Evolutionary conservation across 2,329 filamentous ascomycete genomes (phyloP), one percentile per base, ranked within the genome.

Genomic region (Cytospora leucostoma): DNA sequence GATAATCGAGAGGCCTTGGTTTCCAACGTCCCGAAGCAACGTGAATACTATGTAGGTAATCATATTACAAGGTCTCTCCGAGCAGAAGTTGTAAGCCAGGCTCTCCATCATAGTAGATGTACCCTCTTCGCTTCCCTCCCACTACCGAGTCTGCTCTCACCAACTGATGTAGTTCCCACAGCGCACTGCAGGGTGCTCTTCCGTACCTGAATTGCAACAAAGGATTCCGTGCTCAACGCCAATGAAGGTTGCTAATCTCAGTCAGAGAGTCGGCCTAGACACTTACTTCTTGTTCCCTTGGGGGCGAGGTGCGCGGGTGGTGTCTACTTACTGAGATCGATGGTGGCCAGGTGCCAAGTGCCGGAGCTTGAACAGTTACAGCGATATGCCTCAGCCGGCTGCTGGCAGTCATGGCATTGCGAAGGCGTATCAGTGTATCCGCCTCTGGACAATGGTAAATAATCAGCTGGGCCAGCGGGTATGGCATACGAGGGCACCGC

Each of bases 151-250:
- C 19, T 32, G 50, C 33, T 12, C 11, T 32, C n/a, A 61, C 13
- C 27, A 38, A 40, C 59, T 53, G 37, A 61, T 15, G 32, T 56
- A 47, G n/a, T 55, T 33, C 15, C 59, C 63, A 40, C 64, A 65
- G 15, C 32, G 50, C 32, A 63, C 61, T 5, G 53, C 56, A 7
- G 63, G 63, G 3, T 10, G 10, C 27, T 60, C 37, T 13, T 34
- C 35, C 5, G 56, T 63, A 19, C 61, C 61, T 11, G 61, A 57
- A 33, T 63, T 60, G 56, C 64, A 63, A 51, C 64, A 65, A 33
- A 65, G 56, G 12, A 19, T 59, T 7, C 61, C 61, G 27, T 60
- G 56, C n/a, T 63, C 56, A 13, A 65, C 61, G 10, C 64, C 64
- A 19, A 65, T 65, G 21, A 60, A 60, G 21, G 38, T 60, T 19